phyloP scores from a whole-genome alignment of 1,284 basidiomycete species.

The Austroboletus rostrupii region DNA sequence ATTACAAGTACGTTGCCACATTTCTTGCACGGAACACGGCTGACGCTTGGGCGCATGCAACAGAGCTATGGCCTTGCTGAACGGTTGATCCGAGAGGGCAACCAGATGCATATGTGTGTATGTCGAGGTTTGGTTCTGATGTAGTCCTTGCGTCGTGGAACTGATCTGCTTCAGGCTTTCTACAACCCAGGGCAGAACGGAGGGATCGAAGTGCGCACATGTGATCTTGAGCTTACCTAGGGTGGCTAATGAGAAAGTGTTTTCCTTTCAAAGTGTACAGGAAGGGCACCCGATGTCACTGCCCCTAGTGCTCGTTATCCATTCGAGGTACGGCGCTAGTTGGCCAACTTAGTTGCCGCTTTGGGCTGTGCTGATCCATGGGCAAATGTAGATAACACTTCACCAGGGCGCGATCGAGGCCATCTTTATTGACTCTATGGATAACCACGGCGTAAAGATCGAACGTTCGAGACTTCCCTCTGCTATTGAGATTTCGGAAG shows the following conservation, averaged over 20 bases:
- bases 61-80: background rate
- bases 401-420: conserved; percentile 71
- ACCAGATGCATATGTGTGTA: background rate
- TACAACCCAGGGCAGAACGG: conserved; percentile 61
- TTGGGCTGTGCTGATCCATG: background rate
- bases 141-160: too few relatives aligned
- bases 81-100: background rate
- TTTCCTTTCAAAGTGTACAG: conserved; percentile 43
- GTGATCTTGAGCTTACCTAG: background rate
- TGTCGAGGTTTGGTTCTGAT: background rate
- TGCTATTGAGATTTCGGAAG: conserved; percentile 46
- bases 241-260: too few relatives aligned
- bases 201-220: conserved; percentile 50
- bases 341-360: too few relatives aligned
- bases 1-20: background rate
- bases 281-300: conserved; percentile 53
- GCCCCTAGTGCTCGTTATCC: conserved; percentile 60
- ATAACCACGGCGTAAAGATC: conserved; percentile 46
- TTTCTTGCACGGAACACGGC: background rate
- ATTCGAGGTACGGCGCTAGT: conserved; percentile 44
- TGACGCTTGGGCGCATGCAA: background rate
- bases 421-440: conserved; percentile 63
- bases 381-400: conserved; percentile 47
- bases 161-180: conserved; percentile 47
- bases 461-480: conserved; percentile 53